Percentiles rank a stretch among this genome's conserved stretches.
Conservation (phyloP, 441 rosid species). For the Metrosideros polymorpha region DNA sequence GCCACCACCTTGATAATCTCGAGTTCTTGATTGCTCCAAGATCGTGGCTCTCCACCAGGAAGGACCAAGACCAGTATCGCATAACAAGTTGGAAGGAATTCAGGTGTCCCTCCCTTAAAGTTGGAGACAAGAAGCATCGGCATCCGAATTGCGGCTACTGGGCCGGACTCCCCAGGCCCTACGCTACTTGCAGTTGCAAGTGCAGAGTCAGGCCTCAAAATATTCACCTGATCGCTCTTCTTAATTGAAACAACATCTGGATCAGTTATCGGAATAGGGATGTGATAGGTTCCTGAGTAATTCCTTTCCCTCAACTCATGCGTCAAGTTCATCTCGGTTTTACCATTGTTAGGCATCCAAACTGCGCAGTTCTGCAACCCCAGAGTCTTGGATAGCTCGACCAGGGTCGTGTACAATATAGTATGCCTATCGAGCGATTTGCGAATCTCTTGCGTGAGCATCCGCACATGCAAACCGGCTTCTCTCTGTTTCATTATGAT, state of each 20-base stretch:
- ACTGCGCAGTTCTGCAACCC: constrained; percentile 85
- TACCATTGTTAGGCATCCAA: constrained; percentile 81
- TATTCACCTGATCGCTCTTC: constrained; percentile 52
- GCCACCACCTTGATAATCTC: constrained; percentile 96
- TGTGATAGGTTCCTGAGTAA: constrained; percentile 17
- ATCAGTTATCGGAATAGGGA: constrained; percentile 49
- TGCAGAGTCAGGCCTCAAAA: constrained; percentile 44
- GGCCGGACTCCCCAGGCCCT: constrained; percentile 43
- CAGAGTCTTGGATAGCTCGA: constrained; percentile 83
- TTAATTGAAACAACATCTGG: constrained; percentile 58
- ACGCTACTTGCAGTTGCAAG: constrained; percentile 61
- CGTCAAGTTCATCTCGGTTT: constrained; percentile 62
- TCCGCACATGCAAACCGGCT: constrained; percentile 75
- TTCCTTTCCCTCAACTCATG: constrained; percentile 49
- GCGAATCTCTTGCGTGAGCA: constrained; percentile 96
- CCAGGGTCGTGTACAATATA: constrained; percentile 75
- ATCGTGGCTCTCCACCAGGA: constrained; percentile 58
- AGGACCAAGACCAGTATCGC: constrained; percentile 82
- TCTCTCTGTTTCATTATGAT: constrained; percentile 83
- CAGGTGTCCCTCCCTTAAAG: constrained; percentile 91
- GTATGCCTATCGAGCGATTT: constrained; percentile 86
- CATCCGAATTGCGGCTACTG: constrained; percentile 90
- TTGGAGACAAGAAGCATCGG: constrained; percentile 86
- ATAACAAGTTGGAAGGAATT: constrained; percentile 52
- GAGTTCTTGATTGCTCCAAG: constrained; percentile 72